Evolutionary conservation across 192 early-diverging fungal species (phyloP).

Genomic region (Backusella mclennaniae): DNA sequence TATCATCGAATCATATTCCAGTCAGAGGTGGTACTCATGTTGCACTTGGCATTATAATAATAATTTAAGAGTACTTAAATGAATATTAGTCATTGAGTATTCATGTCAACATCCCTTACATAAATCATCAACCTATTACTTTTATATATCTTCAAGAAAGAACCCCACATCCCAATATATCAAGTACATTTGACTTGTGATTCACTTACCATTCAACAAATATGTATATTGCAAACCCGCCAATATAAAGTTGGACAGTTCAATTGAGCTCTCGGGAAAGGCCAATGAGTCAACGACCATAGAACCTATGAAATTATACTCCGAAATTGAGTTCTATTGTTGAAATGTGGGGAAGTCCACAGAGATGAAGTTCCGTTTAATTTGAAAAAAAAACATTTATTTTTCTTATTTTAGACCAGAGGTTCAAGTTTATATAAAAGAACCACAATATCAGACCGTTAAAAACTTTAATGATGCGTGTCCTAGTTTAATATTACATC

Average conservation of each 20-base stretch:
- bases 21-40: neutral
- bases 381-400: neutral
- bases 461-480: neutral
- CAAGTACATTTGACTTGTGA: neutral
- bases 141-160: neutral
- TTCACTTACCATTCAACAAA: neutral
- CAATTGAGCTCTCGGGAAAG: neutral
- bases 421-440: neutral
- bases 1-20: neutral
- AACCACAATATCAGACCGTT: neutral
- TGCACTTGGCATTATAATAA: neutral
- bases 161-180: neutral
- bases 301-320: neutral
- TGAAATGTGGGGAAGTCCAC: neutral
- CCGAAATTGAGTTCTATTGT: neutral
- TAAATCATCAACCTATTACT: neutral
- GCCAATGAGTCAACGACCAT: neutral
- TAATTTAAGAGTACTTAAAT: constrained; percentile 8
- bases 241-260: neutral
- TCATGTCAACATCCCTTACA: neutral
- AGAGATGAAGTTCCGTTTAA: neutral
- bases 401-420: neutral
- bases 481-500: neutral
- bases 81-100: constrained; percentile 4
- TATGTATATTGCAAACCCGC: neutral